Evolutionary conservation across 2,329 filamentous ascomycete genomes (phyloP), one percentile per base, ranked within the genome.

Genomic region (Gremmenia infestans): DNA sequence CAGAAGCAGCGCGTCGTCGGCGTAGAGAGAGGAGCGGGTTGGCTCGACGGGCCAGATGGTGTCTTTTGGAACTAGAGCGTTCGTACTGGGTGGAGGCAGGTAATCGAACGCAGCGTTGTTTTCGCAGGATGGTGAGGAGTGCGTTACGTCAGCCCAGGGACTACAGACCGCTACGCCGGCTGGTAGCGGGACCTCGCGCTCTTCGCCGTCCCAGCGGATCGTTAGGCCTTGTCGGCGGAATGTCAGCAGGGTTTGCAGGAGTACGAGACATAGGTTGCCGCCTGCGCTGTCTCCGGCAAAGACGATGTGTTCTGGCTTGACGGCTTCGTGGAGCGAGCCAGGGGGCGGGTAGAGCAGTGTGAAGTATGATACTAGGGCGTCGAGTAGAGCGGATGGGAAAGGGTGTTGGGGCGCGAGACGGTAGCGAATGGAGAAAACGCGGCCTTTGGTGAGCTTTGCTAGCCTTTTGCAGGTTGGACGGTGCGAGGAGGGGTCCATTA

Each of bases 201-300:
- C 67, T 51, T 75, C 67, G 42, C 85, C 85, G 64, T 88, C 78
- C 79, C 87, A 91, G 3, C 66, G 59, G 25, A 91, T 72, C 1
- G 70, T 78, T 2, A 74, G 58, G 58, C 70, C 65, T 60, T 74
- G 71, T 52, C 77, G 73, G 40, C 72, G 71, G 14, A 92, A 73
- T 54, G 91, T 81, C 1, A 92, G 76, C 1, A 93, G 65, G 0
- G 87, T 76, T 67, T 90, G 87, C 0, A 88, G 74, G 0, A 94
- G 77, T 0, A 82, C 80, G 14, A 90, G 76, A 14, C 76, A 72
- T 42, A 93, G 79, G 62, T 88, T 88, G 2, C 87, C 89, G 14
- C 90, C 89, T 3, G 90, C 89, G 55, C 82, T 60, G 51, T 94
- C 89, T 40, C 89, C 89, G 2, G 80, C 78, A 62, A 94, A 75